phyloP scores from a whole-genome alignment of 1,284 basidiomycete genomes.

The Serendipita sp. region DNA sequence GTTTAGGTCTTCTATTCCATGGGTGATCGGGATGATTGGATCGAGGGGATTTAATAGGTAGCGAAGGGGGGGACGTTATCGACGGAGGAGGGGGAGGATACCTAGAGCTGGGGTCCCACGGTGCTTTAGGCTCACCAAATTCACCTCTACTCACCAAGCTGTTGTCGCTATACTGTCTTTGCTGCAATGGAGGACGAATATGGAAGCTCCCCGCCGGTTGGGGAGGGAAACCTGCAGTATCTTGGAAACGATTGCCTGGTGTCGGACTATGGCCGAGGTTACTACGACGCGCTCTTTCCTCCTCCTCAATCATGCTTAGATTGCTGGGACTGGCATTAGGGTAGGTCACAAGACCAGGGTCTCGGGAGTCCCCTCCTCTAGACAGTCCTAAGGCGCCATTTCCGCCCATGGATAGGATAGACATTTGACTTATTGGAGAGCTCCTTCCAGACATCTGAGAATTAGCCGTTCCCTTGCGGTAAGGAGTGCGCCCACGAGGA shows the following conservation, averaged over 20 bases:
- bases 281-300: background rate
- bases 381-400: background rate
- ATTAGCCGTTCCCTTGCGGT: background rate
- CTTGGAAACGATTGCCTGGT: background rate
- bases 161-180: slow-evolving; percentile 3
- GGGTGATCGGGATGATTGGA: background rate
- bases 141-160: background rate
- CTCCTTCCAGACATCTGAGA: background rate
- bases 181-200: background rate
- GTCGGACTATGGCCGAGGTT: background rate
- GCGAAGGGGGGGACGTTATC: background rate
- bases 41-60: background rate
- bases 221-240: no score
- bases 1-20: background rate
- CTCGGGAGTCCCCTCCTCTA: background rate
- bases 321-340: background rate
- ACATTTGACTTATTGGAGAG: background rate
- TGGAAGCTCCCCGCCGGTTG: background rate
- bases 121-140: background rate
- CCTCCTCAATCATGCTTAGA: slow-evolving; percentile 1
- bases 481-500: background rate
- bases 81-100: background rate
- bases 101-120: background rate
- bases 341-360: background rate
- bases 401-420: background rate